Evolutionary conservation across 139 green algal species (phyloP).

Genomic region (Chlamydomonas schloesseri): DNA sequence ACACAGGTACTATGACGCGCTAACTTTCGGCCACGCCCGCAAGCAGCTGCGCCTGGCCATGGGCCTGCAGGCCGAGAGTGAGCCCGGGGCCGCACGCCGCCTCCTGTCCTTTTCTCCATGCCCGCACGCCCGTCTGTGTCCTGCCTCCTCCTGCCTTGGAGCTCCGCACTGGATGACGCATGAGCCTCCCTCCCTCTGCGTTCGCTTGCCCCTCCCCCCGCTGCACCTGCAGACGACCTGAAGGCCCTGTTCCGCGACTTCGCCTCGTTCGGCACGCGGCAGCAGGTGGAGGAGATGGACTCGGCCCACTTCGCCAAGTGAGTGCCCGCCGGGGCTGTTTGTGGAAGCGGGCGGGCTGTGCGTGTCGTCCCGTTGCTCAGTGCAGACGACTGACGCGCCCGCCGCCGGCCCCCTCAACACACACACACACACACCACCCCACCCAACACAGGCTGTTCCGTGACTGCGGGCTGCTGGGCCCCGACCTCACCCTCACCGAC

Average conservation of each 20-base stretch:
- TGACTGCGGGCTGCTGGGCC: constrained; percentile 55
- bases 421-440: constrained; percentile 34
- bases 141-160: no score
- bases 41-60: constrained; percentile 60
- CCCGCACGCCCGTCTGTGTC: no score
- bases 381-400: no score
- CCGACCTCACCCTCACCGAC: constrained; percentile 14
- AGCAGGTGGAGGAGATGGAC: constrained; percentile 8
- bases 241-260: constrained; percentile 61
- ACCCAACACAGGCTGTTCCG: constrained; percentile 31
- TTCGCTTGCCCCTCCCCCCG: no score
- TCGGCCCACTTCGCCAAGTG: neutral
- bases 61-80: constrained; percentile 64
- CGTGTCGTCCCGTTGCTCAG: no score
- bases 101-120: no score
- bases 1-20: constrained; percentile 54
- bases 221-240: constrained; percentile 60
- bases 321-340: constrained; percentile 52
- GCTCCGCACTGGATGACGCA: no score
- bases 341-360: constrained; percentile 57
- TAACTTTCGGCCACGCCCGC: constrained; percentile 50
- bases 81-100: no score
- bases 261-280: constrained; percentile 59
- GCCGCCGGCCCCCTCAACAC: no score
- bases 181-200: no score